Percentiles rank a stretch among this genome's conserved stretches.
Evolutionary conservation across 2,329 filamentous ascomycete genomes (phyloP).

Genomic region (Penicillium decumbens): DNA sequence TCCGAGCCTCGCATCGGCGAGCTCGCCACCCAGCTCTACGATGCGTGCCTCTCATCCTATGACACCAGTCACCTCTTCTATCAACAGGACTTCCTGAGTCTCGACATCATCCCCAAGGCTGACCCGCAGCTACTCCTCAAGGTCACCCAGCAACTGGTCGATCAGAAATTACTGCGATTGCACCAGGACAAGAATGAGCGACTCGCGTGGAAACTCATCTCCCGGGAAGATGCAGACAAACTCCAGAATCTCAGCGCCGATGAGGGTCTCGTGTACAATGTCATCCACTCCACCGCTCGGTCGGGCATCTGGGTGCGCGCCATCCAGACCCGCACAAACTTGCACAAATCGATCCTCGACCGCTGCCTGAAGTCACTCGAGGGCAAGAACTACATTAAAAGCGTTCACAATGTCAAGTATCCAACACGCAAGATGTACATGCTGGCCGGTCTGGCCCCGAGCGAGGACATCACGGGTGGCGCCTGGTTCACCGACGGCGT

Average conservation of each 20-base stretch:
- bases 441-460: conserved; percentile 75
- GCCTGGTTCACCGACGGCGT: conserved; percentile 92
- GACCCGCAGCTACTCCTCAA: conserved; percentile 42
- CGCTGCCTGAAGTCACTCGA: conserved; percentile 80
- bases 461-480: conserved; percentile 85
- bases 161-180: conserved; percentile 45
- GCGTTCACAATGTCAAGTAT: conserved; percentile 86
- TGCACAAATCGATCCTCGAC: conserved; percentile 78
- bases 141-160: conserved; percentile 44
- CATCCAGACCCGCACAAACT: conserved; percentile 71
- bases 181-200: conserved; percentile 43
- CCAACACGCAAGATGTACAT: conserved; percentile 96
- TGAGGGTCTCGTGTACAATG: conserved; percentile 80
- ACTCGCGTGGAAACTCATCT: conserved; percentile 47
- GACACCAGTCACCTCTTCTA: conserved; percentile 44
- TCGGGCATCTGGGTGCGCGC: conserved; percentile 89
- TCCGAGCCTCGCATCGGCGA: conserved; percentile 34
- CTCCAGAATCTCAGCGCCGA: conserved; percentile 53
- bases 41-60: conserved; percentile 40
- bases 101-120: conserved; percentile 43
- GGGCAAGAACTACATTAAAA: conserved; percentile 73
- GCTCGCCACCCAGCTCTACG: conserved; percentile 45
- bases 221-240: conserved; percentile 46
- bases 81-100: conserved; percentile 43
- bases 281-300: conserved; percentile 78